Conservation (phyloP, 2,329 filamentous ascomycete genomes). For the Chaetomium sp. region DNA sequence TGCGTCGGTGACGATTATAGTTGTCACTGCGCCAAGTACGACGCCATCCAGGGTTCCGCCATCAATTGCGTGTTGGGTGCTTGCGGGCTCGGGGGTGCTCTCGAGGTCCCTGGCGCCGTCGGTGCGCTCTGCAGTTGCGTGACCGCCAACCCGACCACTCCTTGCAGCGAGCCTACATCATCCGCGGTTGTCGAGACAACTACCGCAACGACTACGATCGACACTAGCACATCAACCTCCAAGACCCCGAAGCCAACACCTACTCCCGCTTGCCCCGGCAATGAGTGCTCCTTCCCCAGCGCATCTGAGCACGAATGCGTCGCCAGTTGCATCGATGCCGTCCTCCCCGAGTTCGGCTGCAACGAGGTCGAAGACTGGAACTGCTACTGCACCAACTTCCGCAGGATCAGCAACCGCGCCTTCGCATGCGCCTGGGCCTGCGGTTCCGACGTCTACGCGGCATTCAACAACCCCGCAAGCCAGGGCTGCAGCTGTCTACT, state of each 20-base stretch:
- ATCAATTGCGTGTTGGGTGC: slow-evolving; percentile 11
- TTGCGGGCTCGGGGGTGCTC: neutral
- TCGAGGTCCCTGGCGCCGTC: neutral
- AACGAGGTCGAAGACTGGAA: slow-evolving; percentile 12
- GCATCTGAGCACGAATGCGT: neutral
- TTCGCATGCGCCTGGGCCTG: slow-evolving; percentile 1
- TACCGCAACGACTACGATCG: neutral
- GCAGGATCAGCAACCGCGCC: slow-evolving; percentile 5
- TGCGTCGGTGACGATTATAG: slow-evolving; percentile 13
- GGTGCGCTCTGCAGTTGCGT: slow-evolving; percentile 12
- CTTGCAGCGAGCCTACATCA: neutral
- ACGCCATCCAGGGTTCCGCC: slow-evolving; percentile 1
- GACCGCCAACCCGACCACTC: slow-evolving; percentile 3
- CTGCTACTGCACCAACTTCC: slow-evolving; percentile 14
- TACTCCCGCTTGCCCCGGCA: neutral
- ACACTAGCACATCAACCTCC: neutral
- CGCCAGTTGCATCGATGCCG: neutral
- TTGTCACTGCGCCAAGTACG: slow-evolving; percentile 12
- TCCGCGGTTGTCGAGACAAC: neutral
- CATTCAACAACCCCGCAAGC: neutral
- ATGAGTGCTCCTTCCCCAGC: slow-evolving; percentile 2
- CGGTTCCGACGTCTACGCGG: neutral
- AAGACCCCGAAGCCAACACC: neutral
- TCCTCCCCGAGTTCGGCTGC: neutral
- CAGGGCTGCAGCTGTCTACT: slow-evolving; percentile 3